A percentile compares a stretch with the other conserved stretches of the same genome.
phyloP scores from a whole-genome alignment of 176 grass and related monocot species.

The Carex cristatella region DNA sequence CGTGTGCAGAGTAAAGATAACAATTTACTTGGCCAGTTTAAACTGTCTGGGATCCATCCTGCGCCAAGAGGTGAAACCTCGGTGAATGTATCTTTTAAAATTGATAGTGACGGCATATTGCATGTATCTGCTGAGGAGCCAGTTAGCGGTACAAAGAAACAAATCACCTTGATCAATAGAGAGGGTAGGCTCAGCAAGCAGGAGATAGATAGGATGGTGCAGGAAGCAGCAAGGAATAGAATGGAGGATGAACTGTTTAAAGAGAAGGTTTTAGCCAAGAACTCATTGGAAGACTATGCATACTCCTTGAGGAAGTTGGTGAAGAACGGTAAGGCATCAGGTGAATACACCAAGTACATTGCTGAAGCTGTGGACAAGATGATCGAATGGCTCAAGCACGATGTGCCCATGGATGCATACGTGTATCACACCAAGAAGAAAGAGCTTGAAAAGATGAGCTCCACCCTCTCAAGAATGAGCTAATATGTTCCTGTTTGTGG shows the following conservation, averaged over 20 bases:
- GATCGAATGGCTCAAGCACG: conserved; percentile 56
- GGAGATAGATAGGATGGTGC: conserved; percentile 86
- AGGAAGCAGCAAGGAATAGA: conserved; percentile 68
- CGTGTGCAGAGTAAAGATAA: conserved; percentile 14
- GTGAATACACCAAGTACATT: conserved; percentile 57
- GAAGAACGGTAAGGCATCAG: conserved; percentile 52
- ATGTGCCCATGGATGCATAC: conserved; percentile 48
- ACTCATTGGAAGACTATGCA: conserved; percentile 65
- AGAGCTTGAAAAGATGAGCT: conserved; percentile 62
- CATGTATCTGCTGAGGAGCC: conserved; percentile 28
- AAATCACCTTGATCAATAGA: conserved; percentile 75
- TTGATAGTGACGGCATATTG: conserved; percentile 18
- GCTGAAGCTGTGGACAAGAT: conserved; percentile 48
- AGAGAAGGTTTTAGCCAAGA: conserved; percentile 77
- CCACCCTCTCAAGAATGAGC: conserved; percentile 29
- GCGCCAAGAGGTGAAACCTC: neutral
- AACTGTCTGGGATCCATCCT: neutral
- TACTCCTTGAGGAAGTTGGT: conserved; percentile 84
- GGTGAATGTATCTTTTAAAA: conserved; percentile 8
- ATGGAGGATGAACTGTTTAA: conserved; percentile 65
- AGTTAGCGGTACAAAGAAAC: conserved; percentile 21
- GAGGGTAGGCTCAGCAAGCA: conserved; percentile 71
- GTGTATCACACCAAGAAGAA: conserved; percentile 76
- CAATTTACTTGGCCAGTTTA: conserved; percentile 8
- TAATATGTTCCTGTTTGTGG: conserved; percentile 25